These are phyloP conservation scores for Kwoniella shandongensis DNA, from an alignment of 768 basidiomycete genomes.

Conservation along the genomic window DNA sequence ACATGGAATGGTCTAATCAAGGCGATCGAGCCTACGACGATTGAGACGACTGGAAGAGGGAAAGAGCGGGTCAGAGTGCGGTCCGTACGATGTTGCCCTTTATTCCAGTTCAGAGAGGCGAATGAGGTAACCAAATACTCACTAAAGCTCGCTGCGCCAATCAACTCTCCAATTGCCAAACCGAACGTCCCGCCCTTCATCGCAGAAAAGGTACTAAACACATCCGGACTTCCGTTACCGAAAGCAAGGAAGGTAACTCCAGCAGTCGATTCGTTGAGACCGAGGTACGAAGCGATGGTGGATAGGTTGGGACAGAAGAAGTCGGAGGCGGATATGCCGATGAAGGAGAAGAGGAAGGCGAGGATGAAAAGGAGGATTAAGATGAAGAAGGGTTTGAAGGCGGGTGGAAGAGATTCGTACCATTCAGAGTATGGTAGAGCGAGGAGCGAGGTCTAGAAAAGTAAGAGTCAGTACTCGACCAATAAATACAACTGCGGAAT, in stretches of 20 bases:
- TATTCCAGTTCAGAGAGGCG: too few relatives aligned
- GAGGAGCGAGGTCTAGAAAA: conserved; percentile 4
- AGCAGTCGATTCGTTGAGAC: conserved; percentile 87
- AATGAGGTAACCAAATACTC: conserved; percentile 12
- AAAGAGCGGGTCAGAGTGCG: neutral
- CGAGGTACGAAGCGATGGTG: conserved; percentile 78
- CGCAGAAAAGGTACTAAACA: conserved; percentile 93
- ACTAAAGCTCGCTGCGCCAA: conserved; percentile 91
- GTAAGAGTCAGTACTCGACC: neutral
- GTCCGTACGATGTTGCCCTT: too few relatives aligned
- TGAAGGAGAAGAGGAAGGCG: conserved; percentile 86
- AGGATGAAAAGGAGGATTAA: conserved; percentile 26
- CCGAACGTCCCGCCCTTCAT: conserved; percentile 81
- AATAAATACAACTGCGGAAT: neutral
- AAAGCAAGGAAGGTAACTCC: conserved; percentile 97
- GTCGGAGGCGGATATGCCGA: conserved; percentile 91
- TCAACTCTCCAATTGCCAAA: conserved; percentile 88
- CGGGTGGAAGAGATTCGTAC: conserved; percentile 17
- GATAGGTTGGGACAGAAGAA: conserved; percentile 97
- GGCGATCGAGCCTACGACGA: conserved; percentile 97
- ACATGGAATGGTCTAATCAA: conserved; percentile 94
- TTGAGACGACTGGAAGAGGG: conserved; percentile 66
- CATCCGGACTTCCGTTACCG: conserved; percentile 94
- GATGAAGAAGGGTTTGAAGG: conserved; percentile 24
- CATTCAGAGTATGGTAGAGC: conserved; percentile 19